phyloP scores from a whole-genome alignment of 129 eudicot species.

The Artemisia tridentata region DNA sequence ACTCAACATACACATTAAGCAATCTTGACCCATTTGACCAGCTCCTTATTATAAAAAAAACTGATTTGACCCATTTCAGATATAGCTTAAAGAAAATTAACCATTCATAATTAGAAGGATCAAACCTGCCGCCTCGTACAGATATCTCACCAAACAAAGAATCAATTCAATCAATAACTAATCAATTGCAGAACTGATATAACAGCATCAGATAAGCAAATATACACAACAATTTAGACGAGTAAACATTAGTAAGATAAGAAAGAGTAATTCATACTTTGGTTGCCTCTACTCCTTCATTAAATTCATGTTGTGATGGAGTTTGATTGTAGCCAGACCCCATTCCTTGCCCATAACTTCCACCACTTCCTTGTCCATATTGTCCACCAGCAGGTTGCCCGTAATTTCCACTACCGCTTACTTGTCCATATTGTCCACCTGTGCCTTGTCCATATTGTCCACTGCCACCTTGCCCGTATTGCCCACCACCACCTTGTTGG shows the following conservation, averaged over 20 bases:
- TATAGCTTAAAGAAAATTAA: neutral
- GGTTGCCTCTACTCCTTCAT: conserved; percentile 29
- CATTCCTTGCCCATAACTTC: conserved; percentile 27
- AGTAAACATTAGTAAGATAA: conserved; percentile 6
- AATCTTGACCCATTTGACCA: neutral
- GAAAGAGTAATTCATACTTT: conserved; percentile 39
- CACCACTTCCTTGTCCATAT: conserved; percentile 35
- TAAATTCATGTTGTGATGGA: conserved; percentile 32
- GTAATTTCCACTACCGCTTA: neutral
- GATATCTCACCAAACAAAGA: neutral
- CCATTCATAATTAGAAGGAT: neutral
- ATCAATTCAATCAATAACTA: too few relatives aligned
- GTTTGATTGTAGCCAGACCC: conserved; percentile 22
- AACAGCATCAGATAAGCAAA: neutral
- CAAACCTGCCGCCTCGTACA: neutral
- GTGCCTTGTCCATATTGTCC: conserved; percentile 21
- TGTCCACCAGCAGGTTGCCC: conserved; percentile 26
- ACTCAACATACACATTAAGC: neutral
- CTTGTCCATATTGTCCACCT: conserved; percentile 24
- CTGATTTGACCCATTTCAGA: neutral
- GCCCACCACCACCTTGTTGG: conserved; percentile 33
- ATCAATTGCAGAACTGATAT: conserved; percentile 8
- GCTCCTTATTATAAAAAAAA: neutral
- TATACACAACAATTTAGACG: too few relatives aligned
- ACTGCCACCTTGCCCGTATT: conserved; percentile 28